Evolutionary conservation across 2,329 filamentous ascomycete genomes (phyloP), one percentile per base, ranked within the genome.

Genomic region (Aspergillus eucalypticola): DNA sequence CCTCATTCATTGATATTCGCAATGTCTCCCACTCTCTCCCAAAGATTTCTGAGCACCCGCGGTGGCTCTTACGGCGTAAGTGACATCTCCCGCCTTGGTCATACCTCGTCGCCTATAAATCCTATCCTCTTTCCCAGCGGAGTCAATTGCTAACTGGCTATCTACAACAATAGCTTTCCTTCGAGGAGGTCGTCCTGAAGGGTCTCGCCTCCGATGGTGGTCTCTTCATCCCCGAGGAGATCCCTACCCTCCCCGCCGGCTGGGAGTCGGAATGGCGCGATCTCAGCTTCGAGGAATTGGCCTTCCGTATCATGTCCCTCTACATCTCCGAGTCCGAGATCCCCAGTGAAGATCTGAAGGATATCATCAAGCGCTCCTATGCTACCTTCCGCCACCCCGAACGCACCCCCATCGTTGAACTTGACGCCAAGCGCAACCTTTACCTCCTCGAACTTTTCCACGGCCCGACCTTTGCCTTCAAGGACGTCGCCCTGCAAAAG

Each of bases 401-500:
- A 57, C 87, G 91, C 44, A 92, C 91, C 0, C 95, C 95, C 0
- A 79, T 95, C 25, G 84, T 91, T 46, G 86, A 90, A n/a, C 82
- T 97, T 56, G 85, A 94, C 71, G 81, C 86, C 69, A 75, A 82
- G 62, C 82, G 86, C 67, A 90, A 94, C 73, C 82, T 97, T 44
- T 88, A 96, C 73, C 82, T 97, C 58, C 86, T 99, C 35, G 95
- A 99, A 78, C 85, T 99, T 46, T 99, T 98, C 83, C 94, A 98
- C 75, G 95, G 95, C 1, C 95, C 93, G 5, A 98, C 90, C 0
- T 97, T 92, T 74, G 90, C 94, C 2, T 98, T 98, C 82, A 96
- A 98, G 79, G 94, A 98, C 77, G 41, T 44, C 17, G 41, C 41
- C 8, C 41, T 44, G 41, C 41, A 44, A 21, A 44, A 44, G 41